Conservation (phyloP, 2,329 filamentous ascomycete genomes). For the Scedosporium aurantiacum region DNA sequence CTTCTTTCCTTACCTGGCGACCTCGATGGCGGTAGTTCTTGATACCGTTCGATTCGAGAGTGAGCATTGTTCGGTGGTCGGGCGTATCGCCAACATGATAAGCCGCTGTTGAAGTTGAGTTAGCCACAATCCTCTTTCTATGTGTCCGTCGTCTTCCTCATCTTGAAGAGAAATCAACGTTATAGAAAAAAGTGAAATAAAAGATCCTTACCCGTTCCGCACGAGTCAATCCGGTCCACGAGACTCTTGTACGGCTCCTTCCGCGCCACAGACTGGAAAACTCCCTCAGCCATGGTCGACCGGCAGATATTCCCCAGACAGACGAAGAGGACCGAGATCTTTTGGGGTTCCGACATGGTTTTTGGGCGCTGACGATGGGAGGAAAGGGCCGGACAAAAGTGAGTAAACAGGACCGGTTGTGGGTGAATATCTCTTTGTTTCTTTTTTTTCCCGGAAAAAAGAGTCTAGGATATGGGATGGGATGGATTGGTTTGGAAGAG, state of each 20-base stretch:
- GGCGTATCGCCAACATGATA: slow-evolving; percentile 73
- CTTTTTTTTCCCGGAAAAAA: no score
- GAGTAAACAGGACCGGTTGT: not conserved
- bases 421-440: no score
- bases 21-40: slow-evolving; percentile 66
- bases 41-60: slow-evolving; percentile 64
- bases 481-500: no score
- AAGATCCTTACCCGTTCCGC: slow-evolving; percentile 58
- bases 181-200: not conserved
- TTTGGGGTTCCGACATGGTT: not conserved
- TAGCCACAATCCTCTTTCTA: not conserved
- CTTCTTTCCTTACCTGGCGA: slow-evolving; percentile 47
- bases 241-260: slow-evolving; percentile 46
- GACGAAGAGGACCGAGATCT: slow-evolving; percentile 75
- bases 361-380: not conserved
- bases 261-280: slow-evolving; percentile 64
- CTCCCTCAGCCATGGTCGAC: slow-evolving; percentile 92
- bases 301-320: slow-evolving; percentile 94
- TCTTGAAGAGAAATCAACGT: not conserved
- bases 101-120: slow-evolving; percentile 39
- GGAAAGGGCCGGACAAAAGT: not conserved
- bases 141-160: not conserved
- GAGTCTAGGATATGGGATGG: no score
- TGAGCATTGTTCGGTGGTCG: slow-evolving; percentile 68
- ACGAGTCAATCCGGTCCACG: slow-evolving; percentile 69